Conservation (phyloP, 1,284 basidiomycete species). For the Papiliotrema fonsecae region DNA sequence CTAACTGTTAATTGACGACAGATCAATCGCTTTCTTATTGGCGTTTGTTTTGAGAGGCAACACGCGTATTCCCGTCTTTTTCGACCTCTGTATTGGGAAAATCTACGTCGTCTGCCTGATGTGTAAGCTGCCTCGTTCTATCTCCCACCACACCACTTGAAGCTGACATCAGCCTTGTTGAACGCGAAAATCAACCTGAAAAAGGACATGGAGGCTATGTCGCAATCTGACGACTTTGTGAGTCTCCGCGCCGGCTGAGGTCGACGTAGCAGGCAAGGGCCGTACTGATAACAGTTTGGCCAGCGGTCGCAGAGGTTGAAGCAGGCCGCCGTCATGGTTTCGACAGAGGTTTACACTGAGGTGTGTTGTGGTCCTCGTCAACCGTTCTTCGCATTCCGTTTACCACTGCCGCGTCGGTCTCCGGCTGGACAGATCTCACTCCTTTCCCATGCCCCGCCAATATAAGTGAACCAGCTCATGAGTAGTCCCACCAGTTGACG, state of each 20-base stretch:
- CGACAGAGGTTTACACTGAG: constrained; percentile 6
- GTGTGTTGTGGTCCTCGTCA: too few relatives aligned
- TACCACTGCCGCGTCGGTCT: too few relatives aligned
- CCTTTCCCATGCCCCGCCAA: too few relatives aligned
- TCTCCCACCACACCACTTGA: background rate
- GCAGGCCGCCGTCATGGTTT: constrained; percentile 7
- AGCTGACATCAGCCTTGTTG: constrained; percentile 2
- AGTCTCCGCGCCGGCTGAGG: background rate
- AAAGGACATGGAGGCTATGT: background rate
- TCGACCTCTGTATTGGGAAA: constrained; percentile 2
- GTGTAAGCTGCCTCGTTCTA: background rate
- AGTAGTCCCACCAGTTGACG: background rate
- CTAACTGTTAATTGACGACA: background rate
- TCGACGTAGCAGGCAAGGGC: too few relatives aligned
- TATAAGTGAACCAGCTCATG: background rate
- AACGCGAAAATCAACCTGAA: constrained; percentile 5
- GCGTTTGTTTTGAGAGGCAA: background rate
- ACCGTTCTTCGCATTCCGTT: too few relatives aligned
- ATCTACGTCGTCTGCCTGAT: constrained; percentile 4
- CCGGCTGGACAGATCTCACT: too few relatives aligned
- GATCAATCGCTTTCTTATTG: background rate
- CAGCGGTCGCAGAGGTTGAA: background rate
- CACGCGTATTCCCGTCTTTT: background rate
- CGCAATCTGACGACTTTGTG: background rate
- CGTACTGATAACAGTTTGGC: background rate